A percentile compares a stretch with the other conserved stretches of the same genome.
Conservation (phyloP, 768 basidiomycete species). For the Suillus sp. region DNA sequence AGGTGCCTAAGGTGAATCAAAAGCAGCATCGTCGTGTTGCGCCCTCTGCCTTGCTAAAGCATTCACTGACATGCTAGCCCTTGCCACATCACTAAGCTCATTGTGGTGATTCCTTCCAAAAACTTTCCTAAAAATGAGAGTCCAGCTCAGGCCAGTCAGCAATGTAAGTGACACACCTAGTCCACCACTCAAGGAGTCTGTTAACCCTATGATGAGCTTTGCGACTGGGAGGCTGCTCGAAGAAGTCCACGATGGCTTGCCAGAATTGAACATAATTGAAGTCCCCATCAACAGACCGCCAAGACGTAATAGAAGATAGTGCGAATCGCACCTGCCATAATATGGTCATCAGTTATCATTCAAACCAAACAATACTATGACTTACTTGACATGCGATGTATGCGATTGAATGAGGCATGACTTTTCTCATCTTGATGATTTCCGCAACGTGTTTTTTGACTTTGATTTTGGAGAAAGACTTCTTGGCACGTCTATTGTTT, state of each 20-base stretch:
- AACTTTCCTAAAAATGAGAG: neutral
- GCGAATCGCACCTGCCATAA: neutral
- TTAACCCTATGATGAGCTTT: neutral
- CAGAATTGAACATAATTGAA: neutral
- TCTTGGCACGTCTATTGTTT: neutral
- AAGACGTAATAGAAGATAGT: neutral
- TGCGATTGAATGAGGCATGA: neutral
- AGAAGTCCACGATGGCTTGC: neutral
- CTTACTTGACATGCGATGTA: neutral
- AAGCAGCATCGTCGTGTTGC: neutral
- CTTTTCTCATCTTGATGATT: neutral
- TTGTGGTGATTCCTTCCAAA: neutral
- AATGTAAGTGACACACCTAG: too few species aligned
- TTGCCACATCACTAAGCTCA: neutral
- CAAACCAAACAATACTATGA: too few species aligned
- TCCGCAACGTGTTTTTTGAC: neutral
- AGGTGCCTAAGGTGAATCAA: neutral
- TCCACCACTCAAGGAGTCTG: too few species aligned
- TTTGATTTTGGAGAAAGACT: neutral
- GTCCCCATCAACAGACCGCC: neutral
- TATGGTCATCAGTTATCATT: too few species aligned
- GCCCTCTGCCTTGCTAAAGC: neutral
- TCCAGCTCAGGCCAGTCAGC: too few species aligned
- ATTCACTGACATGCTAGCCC: neutral
- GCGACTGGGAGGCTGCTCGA: neutral